Conservation (phyloP, 768 basidiomycete genomes). For the Lentinula sp. region DNA sequence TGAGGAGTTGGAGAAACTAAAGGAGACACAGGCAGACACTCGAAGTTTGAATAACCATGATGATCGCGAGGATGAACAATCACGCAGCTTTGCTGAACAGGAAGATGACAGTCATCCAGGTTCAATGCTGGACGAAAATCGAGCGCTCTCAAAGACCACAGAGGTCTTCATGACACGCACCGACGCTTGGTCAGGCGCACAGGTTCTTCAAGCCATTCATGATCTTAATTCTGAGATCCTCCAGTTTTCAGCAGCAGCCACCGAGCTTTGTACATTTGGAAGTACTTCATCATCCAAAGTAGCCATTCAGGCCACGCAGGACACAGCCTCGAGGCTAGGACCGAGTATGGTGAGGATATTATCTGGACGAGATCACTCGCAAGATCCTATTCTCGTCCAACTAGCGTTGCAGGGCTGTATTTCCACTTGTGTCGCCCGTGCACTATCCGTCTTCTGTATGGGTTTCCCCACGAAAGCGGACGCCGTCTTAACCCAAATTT, state of each 20-base stretch:
- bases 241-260: slow-evolving; percentile 73
- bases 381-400: slow-evolving; percentile 73
- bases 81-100: background rate
- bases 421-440: slow-evolving; percentile 58
- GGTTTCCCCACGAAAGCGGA: slow-evolving; percentile 71
- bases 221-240: slow-evolving; percentile 78
- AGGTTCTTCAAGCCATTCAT: slow-evolving; percentile 72
- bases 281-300: slow-evolving; percentile 31
- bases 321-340: slow-evolving; percentile 60
- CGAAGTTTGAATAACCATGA: slow-evolving; percentile 5
- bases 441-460: slow-evolving; percentile 66
- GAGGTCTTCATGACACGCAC: slow-evolving; percentile 71
- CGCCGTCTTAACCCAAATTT: slow-evolving; percentile 54
- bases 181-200: slow-evolving; percentile 71
- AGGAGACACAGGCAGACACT: slow-evolving; percentile 16
- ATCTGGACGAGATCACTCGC: slow-evolving; percentile 59
- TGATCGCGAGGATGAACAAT: slow-evolving; percentile 6
- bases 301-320: slow-evolving; percentile 47
- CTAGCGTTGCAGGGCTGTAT: slow-evolving; percentile 71
- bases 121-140: slow-evolving; percentile 39
- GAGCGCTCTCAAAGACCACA: slow-evolving; percentile 48
- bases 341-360: slow-evolving; percentile 55
- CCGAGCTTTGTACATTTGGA: slow-evolving; percentile 57
- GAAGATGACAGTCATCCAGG: background rate
- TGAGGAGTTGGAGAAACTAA: slow-evolving; percentile 52